These are phyloP conservation scores for Zarea fungicola DNA, from an alignment of 2,329 filamentous ascomycete genomes.

Conservation along the genomic window DNA sequence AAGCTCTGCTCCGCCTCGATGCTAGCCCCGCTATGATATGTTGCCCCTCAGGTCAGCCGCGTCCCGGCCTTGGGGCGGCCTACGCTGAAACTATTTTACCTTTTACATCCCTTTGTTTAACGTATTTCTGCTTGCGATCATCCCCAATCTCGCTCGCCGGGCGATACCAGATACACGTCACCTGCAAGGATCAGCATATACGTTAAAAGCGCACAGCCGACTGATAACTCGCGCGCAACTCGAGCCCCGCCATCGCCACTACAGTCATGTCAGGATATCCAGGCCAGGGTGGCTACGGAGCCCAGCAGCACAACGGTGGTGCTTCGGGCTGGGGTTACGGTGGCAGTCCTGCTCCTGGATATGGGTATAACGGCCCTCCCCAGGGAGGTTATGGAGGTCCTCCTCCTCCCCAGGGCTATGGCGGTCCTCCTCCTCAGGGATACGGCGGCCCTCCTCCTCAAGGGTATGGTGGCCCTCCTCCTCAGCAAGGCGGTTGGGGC, in stretches of 20 bases:
- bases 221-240: neutral
- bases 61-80: neutral
- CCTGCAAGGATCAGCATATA: no score
- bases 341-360: slow-evolving; percentile 21
- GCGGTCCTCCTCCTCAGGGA: slow-evolving; percentile 18
- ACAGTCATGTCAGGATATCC: slow-evolving; percentile 35
- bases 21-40: slow-evolving; percentile 7
- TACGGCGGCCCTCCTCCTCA: slow-evolving; percentile 19
- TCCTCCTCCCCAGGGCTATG: slow-evolving; percentile 19
- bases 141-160: no score
- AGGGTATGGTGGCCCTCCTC: slow-evolving; percentile 20
- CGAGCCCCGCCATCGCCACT: neutral
- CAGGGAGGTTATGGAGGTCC: slow-evolving; percentile 19
- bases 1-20: slow-evolving; percentile 4
- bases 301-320: slow-evolving; percentile 26
- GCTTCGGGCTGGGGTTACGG: slow-evolving; percentile 25
- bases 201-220: no score
- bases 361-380: slow-evolving; percentile 22
- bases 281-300: slow-evolving; percentile 35
- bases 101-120: neutral
- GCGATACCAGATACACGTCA: no score
- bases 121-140: no score
- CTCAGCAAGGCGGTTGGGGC: slow-evolving; percentile 13
- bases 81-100: neutral
- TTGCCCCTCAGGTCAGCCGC: slow-evolving; percentile 10